Evolutionary conservation across 176 grass and related monocot species (phyloP), one percentile per base, ranked within the genome.

Genomic region (Musa itinerans): DNA sequence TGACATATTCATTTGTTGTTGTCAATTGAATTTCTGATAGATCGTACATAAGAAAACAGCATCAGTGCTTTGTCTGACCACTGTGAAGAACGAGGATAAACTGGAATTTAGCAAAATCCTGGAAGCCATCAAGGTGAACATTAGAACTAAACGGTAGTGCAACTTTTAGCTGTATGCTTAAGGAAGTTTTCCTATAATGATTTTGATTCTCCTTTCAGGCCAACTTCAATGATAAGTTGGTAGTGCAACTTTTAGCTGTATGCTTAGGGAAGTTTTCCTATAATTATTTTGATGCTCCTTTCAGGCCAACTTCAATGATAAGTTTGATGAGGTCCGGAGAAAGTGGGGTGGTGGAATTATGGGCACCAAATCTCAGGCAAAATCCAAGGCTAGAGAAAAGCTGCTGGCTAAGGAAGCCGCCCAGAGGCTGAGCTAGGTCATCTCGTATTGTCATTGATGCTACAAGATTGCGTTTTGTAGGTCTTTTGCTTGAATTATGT

Each of bases 81-180:
- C 89, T 56, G 89, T 91, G 12, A 87, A 91, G 89, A 91, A 91
- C 0, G 89, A 91, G 80, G 89, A 91, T 74, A 91, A 91, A 61
- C 89, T 91, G 71, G 89, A 91, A 54, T 91, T 91, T 77, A 91
- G 89, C 82, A 87, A 91, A 83, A 87, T 91, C 77, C 82, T 91
- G 76, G 89, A 91, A 79, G 89, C 83, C 51, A 91, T 91, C 27
- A 91, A 91, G 85, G 89, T 87, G 53, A 11, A 34, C 51, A 4
- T n/a, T 12, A 1, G 2, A 11, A 50, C 15, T 16, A 14, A 27
- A 10, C 6, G 10, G 21, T 19, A 8, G 7, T 14, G 8, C 0
- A 23, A 24, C 57, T 10, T 25, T 22, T 0, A 19, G 0, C 54
- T 8, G 17, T 26, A 11, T 68, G 1, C 1, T 11, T 0, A 52